These are phyloP conservation scores for Talaromyces rugulosus DNA, from an alignment of 2,329 filamentous ascomycete species.

Conservation along the genomic window DNA sequence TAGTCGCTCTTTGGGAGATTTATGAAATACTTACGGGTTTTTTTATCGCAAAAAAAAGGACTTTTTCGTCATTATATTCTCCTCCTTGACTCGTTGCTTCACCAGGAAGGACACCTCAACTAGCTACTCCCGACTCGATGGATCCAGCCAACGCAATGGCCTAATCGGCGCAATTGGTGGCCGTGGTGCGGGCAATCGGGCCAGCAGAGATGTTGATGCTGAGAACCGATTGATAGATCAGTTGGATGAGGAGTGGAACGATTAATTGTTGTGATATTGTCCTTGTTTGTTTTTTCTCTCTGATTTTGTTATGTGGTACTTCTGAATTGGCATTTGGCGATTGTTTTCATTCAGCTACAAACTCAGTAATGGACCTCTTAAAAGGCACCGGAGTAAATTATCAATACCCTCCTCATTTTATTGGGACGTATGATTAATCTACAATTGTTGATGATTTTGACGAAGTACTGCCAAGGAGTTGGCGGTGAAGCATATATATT, in stretches of 20 bases:
- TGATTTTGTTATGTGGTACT: background rate
- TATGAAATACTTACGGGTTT: background rate
- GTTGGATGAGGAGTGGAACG: slow-evolving; percentile 95
- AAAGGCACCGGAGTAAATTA: background rate
- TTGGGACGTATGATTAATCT: background rate
- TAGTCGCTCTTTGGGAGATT: background rate
- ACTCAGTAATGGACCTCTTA: too few species aligned
- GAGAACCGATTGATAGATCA: slow-evolving; percentile 95
- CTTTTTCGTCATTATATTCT: slow-evolving; percentile 44
- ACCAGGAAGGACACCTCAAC: slow-evolving; percentile 29
- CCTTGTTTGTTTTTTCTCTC: background rate
- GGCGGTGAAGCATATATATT: too few species aligned
- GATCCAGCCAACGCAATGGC: slow-evolving; percentile 19
- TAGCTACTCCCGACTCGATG: slow-evolving; percentile 32
- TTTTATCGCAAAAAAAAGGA: slow-evolving; percentile 31
- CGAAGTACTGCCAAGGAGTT: too few species aligned
- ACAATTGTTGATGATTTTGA: too few species aligned
- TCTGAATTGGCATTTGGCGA: background rate
- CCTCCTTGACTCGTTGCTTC: slow-evolving; percentile 39
- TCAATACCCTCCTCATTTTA: background rate
- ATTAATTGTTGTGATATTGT: slow-evolving; percentile 36
- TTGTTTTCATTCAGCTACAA: background rate
- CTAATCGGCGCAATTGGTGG: slow-evolving; percentile 35
- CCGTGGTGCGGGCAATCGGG: slow-evolving; percentile 27
- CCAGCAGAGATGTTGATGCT: slow-evolving; percentile 59